Percentiles rank a stretch among this genome's conserved stretches.
phyloP scores from a whole-genome alignment of 2,329 filamentous ascomycete species.

The Ceratocystiopsis brevicomis region DNA sequence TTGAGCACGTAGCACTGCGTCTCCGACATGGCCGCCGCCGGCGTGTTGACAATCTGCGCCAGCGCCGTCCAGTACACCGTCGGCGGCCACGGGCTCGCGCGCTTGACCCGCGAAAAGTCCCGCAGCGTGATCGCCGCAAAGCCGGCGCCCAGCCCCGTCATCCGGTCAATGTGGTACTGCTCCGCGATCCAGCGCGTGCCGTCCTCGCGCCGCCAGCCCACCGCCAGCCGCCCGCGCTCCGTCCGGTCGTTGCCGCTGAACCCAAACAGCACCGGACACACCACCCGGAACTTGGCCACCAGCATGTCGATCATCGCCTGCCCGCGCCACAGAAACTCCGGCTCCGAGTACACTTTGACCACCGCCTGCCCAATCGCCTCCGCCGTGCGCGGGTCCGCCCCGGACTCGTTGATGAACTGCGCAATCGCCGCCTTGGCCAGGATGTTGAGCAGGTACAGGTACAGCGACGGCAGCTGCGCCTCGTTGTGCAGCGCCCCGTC shows the following conservation, averaged over 20 bases:
- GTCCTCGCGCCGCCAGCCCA: slow-evolving; percentile 54
- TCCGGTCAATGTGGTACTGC: slow-evolving; percentile 60
- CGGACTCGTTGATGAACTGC: slow-evolving; percentile 45
- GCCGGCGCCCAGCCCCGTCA: slow-evolving; percentile 67
- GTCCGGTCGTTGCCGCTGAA: slow-evolving; percentile 59
- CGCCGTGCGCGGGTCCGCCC: slow-evolving; percentile 38
- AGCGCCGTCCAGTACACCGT: slow-evolving; percentile 68
- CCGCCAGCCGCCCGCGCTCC: slow-evolving; percentile 40
- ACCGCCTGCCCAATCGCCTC: slow-evolving; percentile 55
- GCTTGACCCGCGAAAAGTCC: slow-evolving; percentile 54
- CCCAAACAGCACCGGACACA: slow-evolving; percentile 74
- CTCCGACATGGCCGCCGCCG: slow-evolving; percentile 44
- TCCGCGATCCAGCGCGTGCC: slow-evolving; percentile 40
- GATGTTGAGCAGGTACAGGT: slow-evolving; percentile 55
- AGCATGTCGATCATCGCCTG: slow-evolving; percentile 54
- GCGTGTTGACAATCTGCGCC: slow-evolving; percentile 58
- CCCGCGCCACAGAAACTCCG: slow-evolving; percentile 44
- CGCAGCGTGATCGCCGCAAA: slow-evolving; percentile 69
- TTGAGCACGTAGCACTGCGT: slow-evolving; percentile 55
- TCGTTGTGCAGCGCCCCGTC: slow-evolving; percentile 25
- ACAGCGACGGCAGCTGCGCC: slow-evolving; percentile 32
- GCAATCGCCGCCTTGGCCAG: slow-evolving; percentile 49
- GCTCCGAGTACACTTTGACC: slow-evolving; percentile 48
- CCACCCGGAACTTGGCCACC: slow-evolving; percentile 62
- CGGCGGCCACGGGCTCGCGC: slow-evolving; percentile 58